phyloP scores from a whole-genome alignment of 495 filamentous ascomycete species.

The Podospora sp. region DNA sequence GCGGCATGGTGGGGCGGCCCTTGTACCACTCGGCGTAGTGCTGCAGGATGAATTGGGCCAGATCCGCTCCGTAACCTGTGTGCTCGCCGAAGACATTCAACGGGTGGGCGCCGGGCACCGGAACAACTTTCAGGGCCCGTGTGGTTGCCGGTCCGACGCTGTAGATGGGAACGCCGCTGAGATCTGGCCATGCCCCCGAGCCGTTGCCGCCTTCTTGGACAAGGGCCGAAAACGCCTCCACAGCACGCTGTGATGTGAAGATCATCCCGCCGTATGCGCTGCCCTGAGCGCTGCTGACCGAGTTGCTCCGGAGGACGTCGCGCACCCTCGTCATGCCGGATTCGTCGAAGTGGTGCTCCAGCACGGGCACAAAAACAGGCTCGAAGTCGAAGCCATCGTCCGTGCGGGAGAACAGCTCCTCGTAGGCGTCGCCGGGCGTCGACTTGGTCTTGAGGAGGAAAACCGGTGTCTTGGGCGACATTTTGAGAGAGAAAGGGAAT shows the following conservation, averaged over 20 bases:
- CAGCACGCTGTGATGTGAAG: slow-evolving; percentile 92
- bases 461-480: slow-evolving; percentile 53
- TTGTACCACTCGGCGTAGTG: slow-evolving; percentile 61
- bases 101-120: slow-evolving; percentile 42
- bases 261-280: slow-evolving; percentile 77
- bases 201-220: slow-evolving; percentile 53
- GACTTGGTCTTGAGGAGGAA: slow-evolving; percentile 89
- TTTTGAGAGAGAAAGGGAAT: not conserved
- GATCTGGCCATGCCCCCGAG: slow-evolving; percentile 46
- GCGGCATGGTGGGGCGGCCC: slow-evolving; percentile 50
- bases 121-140: slow-evolving; percentile 65
- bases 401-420: slow-evolving; percentile 64
- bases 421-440: slow-evolving; percentile 74
- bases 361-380: slow-evolving; percentile 80
- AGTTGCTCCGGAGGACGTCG: slow-evolving; percentile 35
- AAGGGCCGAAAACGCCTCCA: slow-evolving; percentile 78
- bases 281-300: slow-evolving; percentile 35
- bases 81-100: slow-evolving; percentile 71
- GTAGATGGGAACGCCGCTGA: slow-evolving; percentile 68
- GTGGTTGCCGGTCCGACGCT: slow-evolving; percentile 92
- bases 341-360: slow-evolving; percentile 66
- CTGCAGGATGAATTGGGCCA: slow-evolving; percentile 74
- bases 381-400: slow-evolving; percentile 49
- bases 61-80: slow-evolving; percentile 76
- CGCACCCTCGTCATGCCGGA: slow-evolving; percentile 45